Conservation (phyloP, 176 grass and related monocot species). For the Areca catechu region DNA sequence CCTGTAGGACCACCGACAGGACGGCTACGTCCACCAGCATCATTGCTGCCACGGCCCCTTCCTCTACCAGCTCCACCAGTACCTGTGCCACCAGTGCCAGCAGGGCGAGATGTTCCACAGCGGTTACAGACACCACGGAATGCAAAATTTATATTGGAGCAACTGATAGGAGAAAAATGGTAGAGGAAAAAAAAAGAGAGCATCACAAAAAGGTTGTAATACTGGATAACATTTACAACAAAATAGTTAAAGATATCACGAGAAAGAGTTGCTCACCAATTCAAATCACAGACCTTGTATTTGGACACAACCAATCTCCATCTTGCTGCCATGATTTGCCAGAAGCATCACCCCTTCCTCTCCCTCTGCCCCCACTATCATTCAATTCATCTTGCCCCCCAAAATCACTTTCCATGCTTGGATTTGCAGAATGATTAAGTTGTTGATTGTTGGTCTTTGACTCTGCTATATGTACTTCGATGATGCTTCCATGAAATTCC, state of each 20-base stretch:
- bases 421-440: slow-evolving; percentile 7
- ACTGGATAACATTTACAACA: neutral
- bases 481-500: slow-evolving; percentile 73
- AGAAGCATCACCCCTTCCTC: slow-evolving; percentile 37
- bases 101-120: slow-evolving; percentile 42
- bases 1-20: slow-evolving; percentile 74
- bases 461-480: slow-evolving; percentile 83
- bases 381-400: slow-evolving; percentile 35
- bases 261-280: slow-evolving; percentile 74
- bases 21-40: slow-evolving; percentile 6
- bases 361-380: slow-evolving; percentile 36
- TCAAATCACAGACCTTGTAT: slow-evolving; percentile 95
- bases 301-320: slow-evolving; percentile 95
- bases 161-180: slow-evolving; percentile 34
- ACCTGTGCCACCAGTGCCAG: slow-evolving; percentile 36
- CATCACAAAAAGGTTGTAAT: too few relatives aligned
- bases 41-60: slow-evolving; percentile 7
- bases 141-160: slow-evolving; percentile 83
- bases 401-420: slow-evolving; percentile 18
- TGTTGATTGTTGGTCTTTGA: slow-evolving; percentile 58
- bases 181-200: neutral
- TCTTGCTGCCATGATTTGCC: slow-evolving; percentile 96
- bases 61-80: slow-evolving; percentile 13
- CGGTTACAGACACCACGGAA: slow-evolving; percentile 29
- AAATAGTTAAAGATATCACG: neutral